Conservation (phyloP, 2,329 filamentous ascomycete species). For the Cladophialophora bantiana region DNA sequence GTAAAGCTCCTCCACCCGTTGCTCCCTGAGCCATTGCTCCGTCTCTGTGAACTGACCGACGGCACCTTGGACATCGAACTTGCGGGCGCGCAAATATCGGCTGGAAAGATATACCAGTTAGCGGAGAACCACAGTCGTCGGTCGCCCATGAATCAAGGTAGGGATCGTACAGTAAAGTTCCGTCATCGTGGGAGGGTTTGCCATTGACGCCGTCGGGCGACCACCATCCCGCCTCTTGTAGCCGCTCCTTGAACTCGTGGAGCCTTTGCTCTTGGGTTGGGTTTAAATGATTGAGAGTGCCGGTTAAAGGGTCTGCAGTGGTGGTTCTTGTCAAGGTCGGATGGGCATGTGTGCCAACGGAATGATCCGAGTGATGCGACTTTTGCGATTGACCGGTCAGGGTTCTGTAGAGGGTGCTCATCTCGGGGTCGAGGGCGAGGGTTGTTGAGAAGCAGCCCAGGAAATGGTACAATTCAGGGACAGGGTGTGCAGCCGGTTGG, state of each 20-base stretch:
- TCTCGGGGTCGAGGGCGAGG: constrained; percentile 11
- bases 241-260: constrained; percentile 72
- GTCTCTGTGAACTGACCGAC: constrained; percentile 85
- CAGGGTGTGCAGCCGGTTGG: not conserved
- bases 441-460: not conserved
- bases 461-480: not conserved
- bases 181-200: constrained; percentile 55
- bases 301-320: constrained; percentile 49
- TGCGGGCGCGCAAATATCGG: constrained; percentile 83
- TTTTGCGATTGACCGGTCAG: constrained; percentile 40
- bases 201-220: constrained; percentile 46
- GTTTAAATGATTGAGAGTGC: constrained; percentile 81
- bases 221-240: constrained; percentile 67
- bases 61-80: constrained; percentile 79
- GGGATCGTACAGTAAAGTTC: constrained; percentile 54
- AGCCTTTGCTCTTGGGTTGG: constrained; percentile 72
- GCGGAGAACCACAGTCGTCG: constrained; percentile 18
- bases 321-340: constrained; percentile 35
- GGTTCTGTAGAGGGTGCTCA: constrained; percentile 38
- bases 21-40: constrained; percentile 83
- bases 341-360: constrained; percentile 18
- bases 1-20: constrained; percentile 80
- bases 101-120: constrained; percentile 53
- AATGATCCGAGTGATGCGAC: constrained; percentile 38
- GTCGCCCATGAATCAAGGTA: constrained; percentile 8